Percentiles rank a stretch among this genome's conserved stretches.
Evolutionary conservation across 257 asterid species (phyloP).

Genomic region (Salvia hispanica): DNA sequence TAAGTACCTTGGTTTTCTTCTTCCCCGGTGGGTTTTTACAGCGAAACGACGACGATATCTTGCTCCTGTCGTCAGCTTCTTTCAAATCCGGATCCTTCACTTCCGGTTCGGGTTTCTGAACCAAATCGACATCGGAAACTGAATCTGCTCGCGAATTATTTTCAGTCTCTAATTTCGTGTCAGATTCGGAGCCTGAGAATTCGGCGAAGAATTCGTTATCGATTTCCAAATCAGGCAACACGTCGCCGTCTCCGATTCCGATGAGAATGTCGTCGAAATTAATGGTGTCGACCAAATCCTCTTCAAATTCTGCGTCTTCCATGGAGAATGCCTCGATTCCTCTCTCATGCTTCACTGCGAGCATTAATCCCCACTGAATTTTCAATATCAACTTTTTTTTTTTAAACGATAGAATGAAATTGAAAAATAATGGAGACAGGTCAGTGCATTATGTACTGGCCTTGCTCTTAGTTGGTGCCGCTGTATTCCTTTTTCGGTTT

Average conservation of each 20-base stretch:
- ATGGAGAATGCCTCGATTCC: neutral
- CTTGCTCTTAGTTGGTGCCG: neutral
- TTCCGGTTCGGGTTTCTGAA: neutral
- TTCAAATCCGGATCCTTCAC: neutral
- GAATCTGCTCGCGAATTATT: neutral
- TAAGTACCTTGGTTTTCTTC: conserved; percentile 27
- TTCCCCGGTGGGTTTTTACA: conserved; percentile 19
- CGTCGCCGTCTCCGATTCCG: conserved; percentile 20
- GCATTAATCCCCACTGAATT: conserved; percentile 16
- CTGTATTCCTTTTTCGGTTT: neutral
- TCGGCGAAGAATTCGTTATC: neutral
- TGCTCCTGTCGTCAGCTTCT: neutral
- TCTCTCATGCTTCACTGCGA: conserved; percentile 21
- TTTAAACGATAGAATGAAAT: neutral
- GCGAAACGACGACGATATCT: conserved; percentile 9
- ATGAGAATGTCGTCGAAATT: conserved; percentile 31
- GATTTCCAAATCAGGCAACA: conserved; percentile 25
- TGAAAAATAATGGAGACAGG: neutral
- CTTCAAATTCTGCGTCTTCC: conserved; percentile 11
- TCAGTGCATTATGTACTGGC: neutral
- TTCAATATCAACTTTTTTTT: neutral
- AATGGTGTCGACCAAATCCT: conserved; percentile 7
- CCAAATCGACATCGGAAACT: neutral
- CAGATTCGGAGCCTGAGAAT: conserved; percentile 2
- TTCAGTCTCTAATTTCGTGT: neutral